A percentile compares a stretch with the other conserved stretches of the same genome.
Evolutionary conservation across 2,329 filamentous ascomycete species (phyloP).

Genomic region (Pyricularia grisea): DNA sequence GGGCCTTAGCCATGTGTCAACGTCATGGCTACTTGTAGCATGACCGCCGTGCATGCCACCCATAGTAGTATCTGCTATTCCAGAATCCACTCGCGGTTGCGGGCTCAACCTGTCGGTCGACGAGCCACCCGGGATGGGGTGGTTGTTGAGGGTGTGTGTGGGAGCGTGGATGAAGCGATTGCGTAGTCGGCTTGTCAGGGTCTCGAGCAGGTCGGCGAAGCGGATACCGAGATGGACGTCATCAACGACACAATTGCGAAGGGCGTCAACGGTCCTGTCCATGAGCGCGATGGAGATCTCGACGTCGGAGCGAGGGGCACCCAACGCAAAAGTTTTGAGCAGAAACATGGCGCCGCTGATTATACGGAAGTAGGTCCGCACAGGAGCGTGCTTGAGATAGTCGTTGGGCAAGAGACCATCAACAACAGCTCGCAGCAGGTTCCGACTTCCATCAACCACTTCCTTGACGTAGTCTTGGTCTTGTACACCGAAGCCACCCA

Average conservation of each 20-base stretch:
- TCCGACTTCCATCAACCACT: conserved; percentile 69
- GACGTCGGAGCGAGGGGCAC: conserved; percentile 69
- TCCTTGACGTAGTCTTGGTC: conserved; percentile 68
- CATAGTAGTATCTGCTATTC: background rate
- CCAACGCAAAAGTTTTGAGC: conserved; percentile 74
- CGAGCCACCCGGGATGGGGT: conserved; percentile 3
- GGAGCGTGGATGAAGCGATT: conserved; percentile 64
- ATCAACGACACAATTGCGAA: conserved; percentile 72
- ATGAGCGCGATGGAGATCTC: conserved; percentile 66
- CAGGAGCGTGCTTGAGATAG: conserved; percentile 73
- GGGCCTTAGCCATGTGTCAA: background rate
- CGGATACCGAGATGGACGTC: conserved; percentile 79
- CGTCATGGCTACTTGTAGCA: background rate
- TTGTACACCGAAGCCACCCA: conserved; percentile 53
- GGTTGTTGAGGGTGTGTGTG: conserved; percentile 21
- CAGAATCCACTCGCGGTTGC: conserved; percentile 9
- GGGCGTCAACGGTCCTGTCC: conserved; percentile 63
- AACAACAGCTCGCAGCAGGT: conserved; percentile 67
- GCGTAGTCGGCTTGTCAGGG: conserved; percentile 63
- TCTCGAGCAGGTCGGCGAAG: conserved; percentile 75
- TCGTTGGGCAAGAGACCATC: conserved; percentile 65
- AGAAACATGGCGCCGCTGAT: conserved; percentile 80
- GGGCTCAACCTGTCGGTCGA: conserved; percentile 17
- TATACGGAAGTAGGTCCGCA: conserved; percentile 79
- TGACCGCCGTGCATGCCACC: conserved; percentile 15